Evolutionary conservation across 331 rosid species (phyloP).

Genomic region (Erythrophleum ivorense): DNA sequence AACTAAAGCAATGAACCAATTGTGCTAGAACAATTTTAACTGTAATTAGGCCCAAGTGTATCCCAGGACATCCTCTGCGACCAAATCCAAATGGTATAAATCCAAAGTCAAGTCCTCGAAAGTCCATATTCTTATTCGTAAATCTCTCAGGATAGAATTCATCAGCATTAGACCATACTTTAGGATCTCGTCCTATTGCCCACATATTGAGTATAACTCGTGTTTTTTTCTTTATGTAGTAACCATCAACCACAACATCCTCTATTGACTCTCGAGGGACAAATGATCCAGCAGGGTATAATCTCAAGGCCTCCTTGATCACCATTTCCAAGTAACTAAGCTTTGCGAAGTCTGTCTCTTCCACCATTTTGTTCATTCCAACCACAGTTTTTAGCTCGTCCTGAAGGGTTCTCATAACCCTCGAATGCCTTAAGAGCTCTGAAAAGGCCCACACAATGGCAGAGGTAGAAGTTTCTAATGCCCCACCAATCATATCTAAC

Average conservation of each 20-base stretch:
- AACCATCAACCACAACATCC: conserved; percentile 40
- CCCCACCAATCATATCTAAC: conserved; percentile 31
- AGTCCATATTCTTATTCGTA: not conserved
- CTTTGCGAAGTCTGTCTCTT: conserved; percentile 36
- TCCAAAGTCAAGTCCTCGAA: conserved; percentile 40
- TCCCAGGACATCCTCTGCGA: conserved; percentile 50
- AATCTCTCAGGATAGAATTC: conserved; percentile 51
- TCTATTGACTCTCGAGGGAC: conserved; percentile 40
- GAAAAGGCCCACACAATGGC: conserved; percentile 38
- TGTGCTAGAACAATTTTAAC: conserved; percentile 40
- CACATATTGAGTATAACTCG: conserved; percentile 29
- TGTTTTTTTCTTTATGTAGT: conserved; percentile 35
- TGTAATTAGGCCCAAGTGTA: conserved; percentile 32
- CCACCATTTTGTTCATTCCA: conserved; percentile 44
- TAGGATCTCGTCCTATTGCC: conserved; percentile 46
- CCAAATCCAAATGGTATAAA: conserved; percentile 54
- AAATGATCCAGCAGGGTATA: conserved; percentile 41
- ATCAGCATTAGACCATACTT: conserved; percentile 43
- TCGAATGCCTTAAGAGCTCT: conserved; percentile 43
- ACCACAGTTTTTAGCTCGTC: conserved; percentile 38
- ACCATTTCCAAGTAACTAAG: conserved; percentile 47
- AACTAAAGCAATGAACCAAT: conserved; percentile 50
- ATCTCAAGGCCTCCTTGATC: conserved; percentile 43
- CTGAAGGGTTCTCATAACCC: conserved; percentile 41
- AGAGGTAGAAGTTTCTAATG: conserved; percentile 22